Evolutionary conservation across 108 stramenopile genomes (phyloP).

Genomic region (Cyclostephanos invisitatus): DNA sequence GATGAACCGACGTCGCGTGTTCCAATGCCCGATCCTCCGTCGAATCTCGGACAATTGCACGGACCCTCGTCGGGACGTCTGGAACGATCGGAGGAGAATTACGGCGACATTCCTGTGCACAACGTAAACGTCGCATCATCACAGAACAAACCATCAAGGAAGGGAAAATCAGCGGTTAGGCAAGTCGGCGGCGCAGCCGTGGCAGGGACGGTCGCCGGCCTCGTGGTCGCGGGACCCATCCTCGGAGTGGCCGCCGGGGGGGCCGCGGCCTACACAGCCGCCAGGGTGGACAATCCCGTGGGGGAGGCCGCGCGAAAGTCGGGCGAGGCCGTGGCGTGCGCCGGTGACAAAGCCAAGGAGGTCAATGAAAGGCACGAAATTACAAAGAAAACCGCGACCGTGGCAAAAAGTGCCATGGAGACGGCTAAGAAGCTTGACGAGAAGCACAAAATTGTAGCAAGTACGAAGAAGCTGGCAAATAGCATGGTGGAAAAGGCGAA

Average conservation of each 20-base stretch:
- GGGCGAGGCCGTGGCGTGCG: conserved; percentile 26
- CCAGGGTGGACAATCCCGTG: conserved; percentile 41
- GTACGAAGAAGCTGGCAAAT: conserved; percentile 29
- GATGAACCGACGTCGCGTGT: neutral
- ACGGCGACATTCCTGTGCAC: neutral
- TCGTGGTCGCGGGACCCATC: conserved; percentile 63
- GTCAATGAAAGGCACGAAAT: conserved; percentile 52
- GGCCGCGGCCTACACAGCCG: conserved; percentile 59
- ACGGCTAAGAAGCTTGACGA: conserved; percentile 47
- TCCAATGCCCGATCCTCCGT: neutral
- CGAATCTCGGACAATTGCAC: neutral
- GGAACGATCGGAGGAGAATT: neutral
- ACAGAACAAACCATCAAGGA: neutral
- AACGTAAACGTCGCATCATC: neutral
- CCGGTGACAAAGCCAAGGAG: conserved; percentile 33
- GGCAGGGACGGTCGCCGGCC: conserved; percentile 61
- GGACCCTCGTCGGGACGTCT: neutral
- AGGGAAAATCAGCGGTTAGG: neutral
- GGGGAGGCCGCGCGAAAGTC: conserved; percentile 62
- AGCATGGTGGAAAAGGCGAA: conserved; percentile 22
- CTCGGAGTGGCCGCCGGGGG: conserved; percentile 60
- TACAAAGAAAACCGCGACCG: conserved; percentile 35
- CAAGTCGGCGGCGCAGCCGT: conserved; percentile 48
- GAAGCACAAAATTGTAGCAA: conserved; percentile 59
- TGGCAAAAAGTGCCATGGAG: neutral